phyloP scores from a whole-genome alignment of 306 rosid species.

The Vicia villosa region DNA sequence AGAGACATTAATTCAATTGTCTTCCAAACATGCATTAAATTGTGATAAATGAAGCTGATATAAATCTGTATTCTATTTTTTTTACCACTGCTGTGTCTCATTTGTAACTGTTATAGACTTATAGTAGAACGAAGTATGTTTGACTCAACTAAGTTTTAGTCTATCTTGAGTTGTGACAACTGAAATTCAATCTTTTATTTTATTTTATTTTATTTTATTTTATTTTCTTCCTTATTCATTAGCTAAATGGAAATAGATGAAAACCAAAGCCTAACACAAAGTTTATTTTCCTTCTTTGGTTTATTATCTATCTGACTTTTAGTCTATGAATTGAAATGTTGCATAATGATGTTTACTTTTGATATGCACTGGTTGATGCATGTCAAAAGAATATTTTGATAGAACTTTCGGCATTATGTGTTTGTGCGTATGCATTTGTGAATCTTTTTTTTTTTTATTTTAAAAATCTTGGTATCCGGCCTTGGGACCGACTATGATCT shows the following conservation, averaged over 20 bases:
- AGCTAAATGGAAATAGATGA: neutral
- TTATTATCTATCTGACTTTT: neutral
- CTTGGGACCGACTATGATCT: no score
- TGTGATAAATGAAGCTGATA: constrained; percentile 17
- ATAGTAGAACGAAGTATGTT: constrained; percentile 8
- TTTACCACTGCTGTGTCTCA: no score
- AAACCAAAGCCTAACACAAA: neutral
- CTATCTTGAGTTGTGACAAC: neutral
- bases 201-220: neutral
- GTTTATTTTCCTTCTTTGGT: neutral
- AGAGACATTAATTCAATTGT: neutral
- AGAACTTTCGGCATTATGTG: constrained; percentile 8
- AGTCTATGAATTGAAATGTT: neutral
- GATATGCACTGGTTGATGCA: constrained; percentile 1
- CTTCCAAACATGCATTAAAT: neutral
- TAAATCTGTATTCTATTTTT: neutral
- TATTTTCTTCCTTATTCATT: neutral
- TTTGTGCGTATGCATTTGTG: neutral
- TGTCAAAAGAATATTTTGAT: constrained; percentile 24
- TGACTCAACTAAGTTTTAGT: neutral
- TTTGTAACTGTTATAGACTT: neutral
- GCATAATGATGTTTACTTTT: neutral
- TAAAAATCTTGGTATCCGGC: no score
- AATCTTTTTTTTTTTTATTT: constrained; percentile 4
- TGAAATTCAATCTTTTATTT: neutral